phyloP scores from a whole-genome alignment of 345 rosid species.

The Boechera stricta region DNA sequence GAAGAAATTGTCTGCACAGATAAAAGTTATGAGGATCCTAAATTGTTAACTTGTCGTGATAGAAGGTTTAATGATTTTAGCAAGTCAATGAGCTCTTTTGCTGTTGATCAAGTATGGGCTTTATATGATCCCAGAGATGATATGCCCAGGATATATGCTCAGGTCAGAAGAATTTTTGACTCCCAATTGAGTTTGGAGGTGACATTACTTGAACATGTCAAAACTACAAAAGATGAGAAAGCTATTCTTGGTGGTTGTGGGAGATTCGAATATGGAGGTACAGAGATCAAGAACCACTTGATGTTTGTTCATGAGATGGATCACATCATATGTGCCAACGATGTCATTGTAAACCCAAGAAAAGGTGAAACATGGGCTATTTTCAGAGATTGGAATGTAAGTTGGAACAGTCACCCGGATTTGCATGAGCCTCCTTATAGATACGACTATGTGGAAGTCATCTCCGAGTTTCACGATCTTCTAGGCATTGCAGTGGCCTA shows the following conservation, averaged over 20 bases:
- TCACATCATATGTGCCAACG: slow-evolving; percentile 31
- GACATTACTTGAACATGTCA: slow-evolving; percentile 66
- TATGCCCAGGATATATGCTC: slow-evolving; percentile 84
- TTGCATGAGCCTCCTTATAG: slow-evolving; percentile 46
- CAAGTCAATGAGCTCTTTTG: slow-evolving; percentile 55
- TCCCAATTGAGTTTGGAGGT: slow-evolving; percentile 60
- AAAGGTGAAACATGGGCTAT: slow-evolving; percentile 86
- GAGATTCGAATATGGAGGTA: slow-evolving; percentile 49
- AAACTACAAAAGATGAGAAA: background rate
- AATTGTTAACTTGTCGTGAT: slow-evolving; percentile 50
- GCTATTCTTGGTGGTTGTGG: slow-evolving; percentile 68
- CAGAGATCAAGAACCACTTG: slow-evolving; percentile 45
- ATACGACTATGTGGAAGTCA: slow-evolving; percentile 69
- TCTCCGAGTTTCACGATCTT: slow-evolving; percentile 51
- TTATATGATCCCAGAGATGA: slow-evolving; percentile 66
- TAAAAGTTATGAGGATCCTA: slow-evolving; percentile 17
- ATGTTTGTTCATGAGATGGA: slow-evolving; percentile 71
- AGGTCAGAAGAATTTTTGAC: slow-evolving; percentile 50
- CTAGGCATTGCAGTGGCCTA: slow-evolving; percentile 66
- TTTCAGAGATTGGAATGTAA: slow-evolving; percentile 64
- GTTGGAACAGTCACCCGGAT: slow-evolving; percentile 38
- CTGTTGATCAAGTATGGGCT: slow-evolving; percentile 76
- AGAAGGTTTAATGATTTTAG: slow-evolving; percentile 65
- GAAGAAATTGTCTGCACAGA: slow-evolving; percentile 19
- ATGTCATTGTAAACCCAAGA: slow-evolving; percentile 57